phyloP scores from a whole-genome alignment of 305 asterid genomes.

The Fraxinus nigra region DNA sequence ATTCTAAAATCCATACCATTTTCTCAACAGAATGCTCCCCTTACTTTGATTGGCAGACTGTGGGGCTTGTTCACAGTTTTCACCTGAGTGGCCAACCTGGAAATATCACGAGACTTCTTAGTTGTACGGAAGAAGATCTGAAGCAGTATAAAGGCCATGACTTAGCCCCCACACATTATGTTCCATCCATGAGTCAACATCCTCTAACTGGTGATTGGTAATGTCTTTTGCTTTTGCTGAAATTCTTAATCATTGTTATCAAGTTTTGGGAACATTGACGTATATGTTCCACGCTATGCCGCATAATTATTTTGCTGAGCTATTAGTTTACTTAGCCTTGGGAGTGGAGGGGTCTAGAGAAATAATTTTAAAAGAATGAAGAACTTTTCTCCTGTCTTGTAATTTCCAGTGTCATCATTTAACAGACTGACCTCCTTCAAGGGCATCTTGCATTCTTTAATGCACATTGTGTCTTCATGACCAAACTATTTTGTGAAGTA shows the following conservation, averaged over 20 bases:
- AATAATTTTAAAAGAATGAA: background rate
- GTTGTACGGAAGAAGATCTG: slow-evolving; percentile 88
- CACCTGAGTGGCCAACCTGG: slow-evolving; percentile 92
- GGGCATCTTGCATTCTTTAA: background rate
- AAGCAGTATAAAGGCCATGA: slow-evolving; percentile 84
- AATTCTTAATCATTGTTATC: background rate
- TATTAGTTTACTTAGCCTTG: background rate
- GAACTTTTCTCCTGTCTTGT: background rate
- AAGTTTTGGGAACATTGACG: background rate
- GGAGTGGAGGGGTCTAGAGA: background rate
- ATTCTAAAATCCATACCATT: slow-evolving; percentile 83
- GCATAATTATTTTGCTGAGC: background rate
- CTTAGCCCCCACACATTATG: slow-evolving; percentile 93
- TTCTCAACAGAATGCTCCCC: slow-evolving; percentile 91
- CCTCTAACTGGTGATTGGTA: slow-evolving; percentile 97
- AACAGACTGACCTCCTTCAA: background rate
- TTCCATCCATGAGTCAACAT: slow-evolving; percentile 99
- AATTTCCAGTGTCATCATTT: background rate
- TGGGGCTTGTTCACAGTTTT: slow-evolving; percentile 93
- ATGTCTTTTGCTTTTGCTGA: slow-evolving; percentile 1
- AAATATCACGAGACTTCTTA: slow-evolving; percentile 78
- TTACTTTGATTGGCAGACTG: slow-evolving; percentile 96
- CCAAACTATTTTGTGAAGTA: too few species aligned
- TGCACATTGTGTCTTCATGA: background rate
- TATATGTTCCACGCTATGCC: background rate